These are phyloP conservation scores for Aspergillus neoniger DNA, from an alignment of 2,329 filamentous ascomycete species.

Conservation along the genomic window DNA sequence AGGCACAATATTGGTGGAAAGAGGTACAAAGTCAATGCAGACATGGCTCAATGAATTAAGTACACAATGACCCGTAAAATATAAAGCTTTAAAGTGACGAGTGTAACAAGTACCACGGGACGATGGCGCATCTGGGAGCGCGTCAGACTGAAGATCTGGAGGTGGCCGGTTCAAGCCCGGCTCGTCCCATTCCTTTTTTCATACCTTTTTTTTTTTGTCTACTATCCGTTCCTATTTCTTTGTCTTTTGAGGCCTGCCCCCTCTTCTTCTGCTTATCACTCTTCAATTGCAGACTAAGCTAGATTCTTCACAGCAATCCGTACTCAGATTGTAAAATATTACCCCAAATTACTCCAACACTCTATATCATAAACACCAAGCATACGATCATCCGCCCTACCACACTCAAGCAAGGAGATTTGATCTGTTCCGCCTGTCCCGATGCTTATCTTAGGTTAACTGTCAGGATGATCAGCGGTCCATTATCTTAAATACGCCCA, in stretches of 20 bases:
- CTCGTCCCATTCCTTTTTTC: constrained; percentile 5
- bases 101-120: background rate
- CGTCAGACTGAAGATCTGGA: constrained; percentile 11
- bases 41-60: background rate
- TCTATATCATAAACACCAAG: too few relatives aligned
- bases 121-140: constrained; percentile 11
- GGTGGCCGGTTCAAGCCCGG: constrained; percentile 11
- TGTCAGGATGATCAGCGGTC: background rate
- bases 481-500: background rate
- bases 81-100: background rate
- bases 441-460: background rate
- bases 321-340: too few relatives aligned
- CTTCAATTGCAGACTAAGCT: too few relatives aligned
- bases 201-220: too few relatives aligned
- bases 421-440: background rate
- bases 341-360: too few relatives aligned
- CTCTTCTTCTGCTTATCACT: background rate
- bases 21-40: background rate
- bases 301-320: too few relatives aligned
- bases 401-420: background rate
- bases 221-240: background rate
- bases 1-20: too few relatives aligned
- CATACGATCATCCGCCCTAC: too few relatives aligned
- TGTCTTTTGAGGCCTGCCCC: background rate
- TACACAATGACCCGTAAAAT: background rate